Evolutionary conservation across 192 early-diverging fungal genomes (phyloP).

Genomic region (Coemansia sp.): DNA sequence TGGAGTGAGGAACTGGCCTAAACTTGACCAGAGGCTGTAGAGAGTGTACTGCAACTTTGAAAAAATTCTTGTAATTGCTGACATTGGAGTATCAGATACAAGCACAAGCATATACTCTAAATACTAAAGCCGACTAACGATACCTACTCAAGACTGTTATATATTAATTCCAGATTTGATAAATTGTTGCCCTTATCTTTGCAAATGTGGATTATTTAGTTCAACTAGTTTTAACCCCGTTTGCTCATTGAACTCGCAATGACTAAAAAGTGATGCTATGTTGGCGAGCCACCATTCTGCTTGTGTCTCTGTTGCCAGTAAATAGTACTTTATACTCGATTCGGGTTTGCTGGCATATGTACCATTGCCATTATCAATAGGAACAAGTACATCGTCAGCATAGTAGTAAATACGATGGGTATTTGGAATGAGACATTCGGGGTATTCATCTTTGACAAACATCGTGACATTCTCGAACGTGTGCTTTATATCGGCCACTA

Average conservation of each 20-base stretch:
- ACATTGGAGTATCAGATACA: too few species aligned
- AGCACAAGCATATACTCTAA: background rate
- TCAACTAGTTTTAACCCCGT: background rate
- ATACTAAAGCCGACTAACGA: too few species aligned
- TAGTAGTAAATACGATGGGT: slow-evolving; percentile 1
- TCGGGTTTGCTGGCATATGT: background rate
- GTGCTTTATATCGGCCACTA: background rate
- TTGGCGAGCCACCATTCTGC: background rate
- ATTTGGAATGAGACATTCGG: background rate
- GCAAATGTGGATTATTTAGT: background rate
- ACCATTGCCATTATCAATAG: background rate
- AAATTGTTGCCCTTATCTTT: background rate
- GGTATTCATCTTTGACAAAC: background rate
- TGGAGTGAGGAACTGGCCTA: too few species aligned
- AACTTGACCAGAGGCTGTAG: too few species aligned
- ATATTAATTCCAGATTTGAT: background rate
- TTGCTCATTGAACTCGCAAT: background rate
- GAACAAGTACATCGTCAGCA: background rate
- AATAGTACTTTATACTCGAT: background rate
- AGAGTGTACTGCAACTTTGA: too few species aligned
- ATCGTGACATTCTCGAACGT: background rate
- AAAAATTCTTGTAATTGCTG: too few species aligned
- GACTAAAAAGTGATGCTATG: background rate
- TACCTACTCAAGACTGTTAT: background rate
- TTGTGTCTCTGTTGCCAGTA: background rate